Conservation (phyloP, 106 monocot species). For the Narthecium ossifragum region DNA sequence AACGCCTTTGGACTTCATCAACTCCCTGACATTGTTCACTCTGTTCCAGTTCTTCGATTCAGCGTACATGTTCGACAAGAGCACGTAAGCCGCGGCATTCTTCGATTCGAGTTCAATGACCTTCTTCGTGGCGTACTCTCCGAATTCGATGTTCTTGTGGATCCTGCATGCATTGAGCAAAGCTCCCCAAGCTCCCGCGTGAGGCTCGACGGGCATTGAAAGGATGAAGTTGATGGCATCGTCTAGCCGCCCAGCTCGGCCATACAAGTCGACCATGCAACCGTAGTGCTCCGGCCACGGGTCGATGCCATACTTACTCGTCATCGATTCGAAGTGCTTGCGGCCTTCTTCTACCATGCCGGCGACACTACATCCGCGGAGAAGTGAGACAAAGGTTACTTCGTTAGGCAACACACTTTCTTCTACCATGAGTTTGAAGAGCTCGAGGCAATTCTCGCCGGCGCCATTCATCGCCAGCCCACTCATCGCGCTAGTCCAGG, state of each 20-base stretch:
- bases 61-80: conserved; percentile 75
- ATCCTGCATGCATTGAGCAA: conserved; percentile 61
- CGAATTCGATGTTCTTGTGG: conserved; percentile 35
- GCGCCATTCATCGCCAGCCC: conserved; percentile 78
- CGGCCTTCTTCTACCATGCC: conserved; percentile 48
- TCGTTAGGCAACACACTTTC: conserved; percentile 38
- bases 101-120: conserved; percentile 39
- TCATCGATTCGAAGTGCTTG: conserved; percentile 42
- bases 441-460: conserved; percentile 31
- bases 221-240: conserved; percentile 50
- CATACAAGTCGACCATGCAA: conserved; percentile 71
- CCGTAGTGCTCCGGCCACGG: conserved; percentile 67
- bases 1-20: conserved; percentile 65
- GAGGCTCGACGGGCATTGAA: conserved; percentile 54
- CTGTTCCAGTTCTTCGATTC: conserved; percentile 58
- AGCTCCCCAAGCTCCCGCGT: conserved; percentile 60
- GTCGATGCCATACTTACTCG: conserved; percentile 26
- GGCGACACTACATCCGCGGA: conserved; percentile 49
- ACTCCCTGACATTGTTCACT: conserved; percentile 41
- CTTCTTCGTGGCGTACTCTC: conserved; percentile 35
- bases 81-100: conserved; percentile 78
- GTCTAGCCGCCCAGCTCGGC: conserved; percentile 48
- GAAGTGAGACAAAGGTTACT: conserved; percentile 55
- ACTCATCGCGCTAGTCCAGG: conserved; percentile 60
- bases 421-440: conserved; percentile 50